Percentiles rank a stretch among this genome's conserved stretches.
Evolutionary conservation across 2,329 filamentous ascomycete genomes (phyloP).

Genomic region (Penicillium rolfsii): DNA sequence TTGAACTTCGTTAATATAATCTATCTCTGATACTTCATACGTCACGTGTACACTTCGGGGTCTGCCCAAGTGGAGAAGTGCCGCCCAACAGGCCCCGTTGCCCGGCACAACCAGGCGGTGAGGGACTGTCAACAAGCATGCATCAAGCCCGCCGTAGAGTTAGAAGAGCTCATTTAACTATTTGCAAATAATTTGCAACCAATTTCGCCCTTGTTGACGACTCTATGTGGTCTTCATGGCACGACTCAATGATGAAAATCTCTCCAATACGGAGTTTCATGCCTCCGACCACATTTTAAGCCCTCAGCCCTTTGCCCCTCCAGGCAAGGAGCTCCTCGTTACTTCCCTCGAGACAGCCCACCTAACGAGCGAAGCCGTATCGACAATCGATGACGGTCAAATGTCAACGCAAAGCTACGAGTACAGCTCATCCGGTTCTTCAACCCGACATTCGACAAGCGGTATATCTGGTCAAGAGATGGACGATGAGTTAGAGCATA

Average conservation of each 20-base stretch:
- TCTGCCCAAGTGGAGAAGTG: slow-evolving; percentile 7
- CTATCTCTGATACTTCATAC: background rate
- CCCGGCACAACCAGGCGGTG: slow-evolving; percentile 27
- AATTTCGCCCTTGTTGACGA: background rate
- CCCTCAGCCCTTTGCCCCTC: slow-evolving; percentile 26
- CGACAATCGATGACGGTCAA: slow-evolving; percentile 25
- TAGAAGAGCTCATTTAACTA: slow-evolving; percentile 7
- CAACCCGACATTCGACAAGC: slow-evolving; percentile 34
- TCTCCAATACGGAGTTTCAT: slow-evolving; percentile 11
- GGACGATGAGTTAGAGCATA: slow-evolving; percentile 33
- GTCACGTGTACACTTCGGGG: slow-evolving; percentile 7
- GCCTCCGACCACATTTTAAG: slow-evolving; percentile 27
- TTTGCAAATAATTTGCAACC: background rate
- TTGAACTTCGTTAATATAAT: background rate
- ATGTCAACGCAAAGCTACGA: slow-evolving; percentile 32
- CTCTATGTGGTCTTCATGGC: slow-evolving; percentile 22
- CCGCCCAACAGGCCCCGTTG: slow-evolving; percentile 13
- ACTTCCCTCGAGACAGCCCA: slow-evolving; percentile 27
- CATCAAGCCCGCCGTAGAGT: slow-evolving; percentile 4
- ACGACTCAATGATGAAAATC: slow-evolving; percentile 19
- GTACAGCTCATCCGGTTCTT: slow-evolving; percentile 42
- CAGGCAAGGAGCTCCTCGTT: slow-evolving; percentile 24
- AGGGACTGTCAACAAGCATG: slow-evolving; percentile 20
- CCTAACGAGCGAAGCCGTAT: slow-evolving; percentile 15
- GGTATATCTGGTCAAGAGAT: slow-evolving; percentile 32